These are phyloP conservation scores for Sisymbrium altissimum DNA, from an alignment of 345 rosid genomes.

Conservation along the genomic window DNA sequence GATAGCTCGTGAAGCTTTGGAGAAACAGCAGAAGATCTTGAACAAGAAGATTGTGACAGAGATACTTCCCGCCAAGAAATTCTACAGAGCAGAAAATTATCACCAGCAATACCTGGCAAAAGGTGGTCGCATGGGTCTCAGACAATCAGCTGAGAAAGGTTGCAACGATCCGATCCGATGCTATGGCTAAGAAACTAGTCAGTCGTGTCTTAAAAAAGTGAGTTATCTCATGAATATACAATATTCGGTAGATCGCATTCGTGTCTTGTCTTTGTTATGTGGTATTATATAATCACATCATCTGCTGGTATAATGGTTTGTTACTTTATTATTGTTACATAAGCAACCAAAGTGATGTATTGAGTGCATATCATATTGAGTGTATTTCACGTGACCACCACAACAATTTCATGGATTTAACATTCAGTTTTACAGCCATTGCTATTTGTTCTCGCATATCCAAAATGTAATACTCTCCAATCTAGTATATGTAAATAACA, in stretches of 20 bases:
- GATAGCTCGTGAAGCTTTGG: slow-evolving; percentile 53
- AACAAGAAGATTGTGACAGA: slow-evolving; percentile 62
- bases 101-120: slow-evolving; percentile 87
- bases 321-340: no score
- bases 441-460: neutral
- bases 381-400: neutral
- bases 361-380: neutral
- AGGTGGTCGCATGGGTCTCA: slow-evolving; percentile 53
- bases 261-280: slow-evolving; percentile 18
- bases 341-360: neutral
- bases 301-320: no score
- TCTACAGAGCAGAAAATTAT: slow-evolving; percentile 72
- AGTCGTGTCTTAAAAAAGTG: neutral
- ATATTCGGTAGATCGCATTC: neutral
- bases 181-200: slow-evolving; percentile 45
- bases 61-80: slow-evolving; percentile 69
- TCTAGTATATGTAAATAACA: neutral
- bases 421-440: neutral
- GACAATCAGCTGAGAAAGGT: slow-evolving; percentile 64
- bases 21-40: slow-evolving; percentile 53
- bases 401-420: neutral
- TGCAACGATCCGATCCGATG: slow-evolving; percentile 83
- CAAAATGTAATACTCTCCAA: neutral
- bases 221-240: slow-evolving; percentile 1
- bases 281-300: neutral